A percentile compares a stretch with the other conserved stretches of the same genome.
phyloP scores from a whole-genome alignment of 202 grass and related monocot species.

The Bolboschoenoplectus hybrid region DNA sequence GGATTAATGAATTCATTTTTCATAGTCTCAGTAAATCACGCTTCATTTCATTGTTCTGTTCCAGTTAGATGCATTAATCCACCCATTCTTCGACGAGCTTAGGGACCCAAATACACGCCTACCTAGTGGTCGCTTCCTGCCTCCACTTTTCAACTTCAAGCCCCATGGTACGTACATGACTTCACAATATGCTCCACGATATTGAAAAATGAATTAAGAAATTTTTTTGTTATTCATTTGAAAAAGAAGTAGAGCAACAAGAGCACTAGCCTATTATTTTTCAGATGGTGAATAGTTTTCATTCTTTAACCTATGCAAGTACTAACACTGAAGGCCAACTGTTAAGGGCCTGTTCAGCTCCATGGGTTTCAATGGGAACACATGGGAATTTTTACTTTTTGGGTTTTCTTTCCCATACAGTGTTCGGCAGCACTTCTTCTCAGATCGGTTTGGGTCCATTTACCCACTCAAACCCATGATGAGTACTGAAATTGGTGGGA shows the following conservation, averaged over 20 bases:
- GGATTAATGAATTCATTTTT: not conserved
- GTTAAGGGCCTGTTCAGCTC: not conserved
- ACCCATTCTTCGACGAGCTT: conserved; percentile 97
- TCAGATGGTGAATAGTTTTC: not conserved
- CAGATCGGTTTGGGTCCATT: too few relatives aligned
- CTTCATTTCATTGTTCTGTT: conserved; percentile 29
- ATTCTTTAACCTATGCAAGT: not conserved
- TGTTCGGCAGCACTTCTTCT: too few relatives aligned
- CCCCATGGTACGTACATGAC: conserved; percentile 60
- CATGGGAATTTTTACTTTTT: too few relatives aligned
- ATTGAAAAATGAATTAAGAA: conserved; percentile 1
- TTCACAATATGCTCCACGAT: conserved; percentile 8
- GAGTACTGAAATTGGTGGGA: too few relatives aligned
- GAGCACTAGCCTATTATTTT: not conserved
- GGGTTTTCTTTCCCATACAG: too few relatives aligned
- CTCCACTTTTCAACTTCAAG: conserved; percentile 96
- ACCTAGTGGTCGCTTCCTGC: conserved; percentile 80
- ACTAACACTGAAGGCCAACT: not conserved
- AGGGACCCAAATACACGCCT: conserved; percentile 77
- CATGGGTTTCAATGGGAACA: too few relatives aligned
- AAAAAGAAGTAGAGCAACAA: conserved; percentile 2
- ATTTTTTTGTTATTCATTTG: not conserved
- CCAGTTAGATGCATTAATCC: conserved; percentile 85
- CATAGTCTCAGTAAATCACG: not conserved
- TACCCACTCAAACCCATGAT: too few relatives aligned